These are phyloP conservation scores for Globisporangium uncinulatum DNA, from an alignment of 352 stramenopile genomes.

Conservation along the genomic window DNA sequence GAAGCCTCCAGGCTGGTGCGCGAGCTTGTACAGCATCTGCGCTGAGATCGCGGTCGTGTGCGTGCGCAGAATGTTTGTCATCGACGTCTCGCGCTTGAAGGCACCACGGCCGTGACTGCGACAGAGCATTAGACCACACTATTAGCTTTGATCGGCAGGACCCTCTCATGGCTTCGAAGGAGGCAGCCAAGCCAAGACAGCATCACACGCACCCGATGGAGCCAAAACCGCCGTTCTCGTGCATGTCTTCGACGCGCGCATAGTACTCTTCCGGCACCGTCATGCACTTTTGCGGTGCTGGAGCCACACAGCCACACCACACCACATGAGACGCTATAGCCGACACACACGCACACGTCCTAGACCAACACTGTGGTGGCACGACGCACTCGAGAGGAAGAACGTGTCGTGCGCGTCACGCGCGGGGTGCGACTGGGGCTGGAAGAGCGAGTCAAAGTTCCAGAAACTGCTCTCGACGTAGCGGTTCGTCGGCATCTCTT, in stretches of 20 bases:
- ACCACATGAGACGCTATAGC: neutral
- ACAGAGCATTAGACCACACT: neutral
- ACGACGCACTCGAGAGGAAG: conserved; percentile 93
- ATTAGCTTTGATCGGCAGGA: neutral
- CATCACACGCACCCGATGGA: conserved; percentile 92
- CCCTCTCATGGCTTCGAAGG: too few species aligned
- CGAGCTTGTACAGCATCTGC: conserved; percentile 99
- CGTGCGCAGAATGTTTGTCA: conserved; percentile 99
- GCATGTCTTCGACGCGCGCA: conserved; percentile 97
- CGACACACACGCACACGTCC: neutral
- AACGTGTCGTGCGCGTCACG: conserved; percentile 99
- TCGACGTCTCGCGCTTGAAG: conserved; percentile 94
- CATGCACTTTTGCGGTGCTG: conserved; percentile 65
- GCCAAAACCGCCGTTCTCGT: conserved; percentile 95
- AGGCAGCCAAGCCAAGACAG: too few species aligned
- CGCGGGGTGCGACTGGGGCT: conserved; percentile 98
- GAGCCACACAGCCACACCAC: conserved; percentile 1
- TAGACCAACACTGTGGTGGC: too few species aligned
- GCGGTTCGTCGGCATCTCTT: conserved; percentile 99
- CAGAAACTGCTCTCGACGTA: conserved; percentile 99
- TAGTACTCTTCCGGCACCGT: conserved; percentile 98
- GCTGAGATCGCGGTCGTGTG: conserved; percentile 99
- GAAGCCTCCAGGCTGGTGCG: conserved; percentile 94
- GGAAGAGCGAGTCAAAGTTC: conserved; percentile 99
- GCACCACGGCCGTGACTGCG: conserved; percentile 66